Conservation (phyloP, 2,329 filamentous ascomycete genomes). For the Taxawa tesnikishii region DNA sequence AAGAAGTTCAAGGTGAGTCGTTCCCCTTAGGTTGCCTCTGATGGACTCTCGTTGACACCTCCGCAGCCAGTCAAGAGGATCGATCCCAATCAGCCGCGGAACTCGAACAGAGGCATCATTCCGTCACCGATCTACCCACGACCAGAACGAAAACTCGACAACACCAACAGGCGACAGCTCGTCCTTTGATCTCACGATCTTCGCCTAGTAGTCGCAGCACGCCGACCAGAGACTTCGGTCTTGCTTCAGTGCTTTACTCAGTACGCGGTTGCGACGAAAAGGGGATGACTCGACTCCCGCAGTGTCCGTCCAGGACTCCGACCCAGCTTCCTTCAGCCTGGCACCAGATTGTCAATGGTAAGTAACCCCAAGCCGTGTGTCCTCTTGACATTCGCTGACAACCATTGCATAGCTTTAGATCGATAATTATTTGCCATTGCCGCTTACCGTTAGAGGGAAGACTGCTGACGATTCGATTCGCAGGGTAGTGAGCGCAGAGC, state of each 20-base stretch:
- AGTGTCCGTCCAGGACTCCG: not conserved
- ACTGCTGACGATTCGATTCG: no score
- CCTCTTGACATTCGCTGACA: not conserved
- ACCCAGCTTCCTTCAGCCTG: no score
- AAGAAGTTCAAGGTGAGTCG: not conserved
- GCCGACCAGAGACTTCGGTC: not conserved
- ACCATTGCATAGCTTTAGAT: not conserved
- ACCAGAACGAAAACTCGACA: not conserved
- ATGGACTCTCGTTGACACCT: not conserved
- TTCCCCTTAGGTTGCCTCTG: not conserved
- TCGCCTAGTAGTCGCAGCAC: no score
- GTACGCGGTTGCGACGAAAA: no score
- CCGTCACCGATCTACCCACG: not conserved
- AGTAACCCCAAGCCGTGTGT: not conserved
- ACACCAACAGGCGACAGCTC: no score
- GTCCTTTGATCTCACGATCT: no score
- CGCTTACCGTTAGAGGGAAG: no score
- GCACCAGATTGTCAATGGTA: no score
- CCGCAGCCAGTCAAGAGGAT: not conserved
- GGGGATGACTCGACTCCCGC: no score
- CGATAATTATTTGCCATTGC: no score
- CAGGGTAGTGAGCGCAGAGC: no score
- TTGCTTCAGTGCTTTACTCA: not conserved
- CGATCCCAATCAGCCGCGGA: not conserved
- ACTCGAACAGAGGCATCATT: not conserved